Evolutionary conservation across 1,139 yeast species (phyloP).

Genomic region (Pneumocystis carinii): DNA sequence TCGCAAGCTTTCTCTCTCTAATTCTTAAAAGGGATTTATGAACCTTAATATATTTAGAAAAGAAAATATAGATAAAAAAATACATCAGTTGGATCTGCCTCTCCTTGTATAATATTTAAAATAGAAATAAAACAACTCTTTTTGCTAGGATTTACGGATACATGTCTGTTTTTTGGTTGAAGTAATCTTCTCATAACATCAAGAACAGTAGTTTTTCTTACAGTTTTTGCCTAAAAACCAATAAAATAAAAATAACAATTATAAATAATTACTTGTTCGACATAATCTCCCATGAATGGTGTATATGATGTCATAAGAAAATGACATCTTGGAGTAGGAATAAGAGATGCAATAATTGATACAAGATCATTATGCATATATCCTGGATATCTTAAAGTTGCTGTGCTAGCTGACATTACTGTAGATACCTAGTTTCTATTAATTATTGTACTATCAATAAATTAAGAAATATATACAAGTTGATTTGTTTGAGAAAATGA

Average conservation of each 20-base stretch:
- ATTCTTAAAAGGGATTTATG: conserved; percentile 67
- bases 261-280: conserved; percentile 21
- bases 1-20: conserved; percentile 47
- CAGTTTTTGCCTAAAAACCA: conserved; percentile 34
- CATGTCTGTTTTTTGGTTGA: conserved; percentile 68
- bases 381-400: conserved; percentile 80
- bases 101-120: conserved; percentile 64
- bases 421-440: conserved; percentile 31
- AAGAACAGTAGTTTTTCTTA: conserved; percentile 61
- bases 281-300: conserved; percentile 58
- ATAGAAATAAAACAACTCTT: conserved; percentile 49
- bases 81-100: conserved; percentile 49
- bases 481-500: conserved; percentile 67
- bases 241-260: not conserved
- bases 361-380: conserved; percentile 80
- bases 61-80: not conserved
- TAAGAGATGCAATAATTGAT: conserved; percentile 63
- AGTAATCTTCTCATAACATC: conserved; percentile 73
- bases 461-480: conserved; percentile 31
- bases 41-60: conserved; percentile 19
- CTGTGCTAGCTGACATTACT: conserved; percentile 70
- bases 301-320: conserved; percentile 77
- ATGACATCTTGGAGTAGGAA: conserved; percentile 83
- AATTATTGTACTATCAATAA: not conserved
- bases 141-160: conserved; percentile 32